Evolutionary conservation across 2,329 filamentous ascomycete genomes (phyloP).

Genomic region (Paecilomyces sp.): DNA sequence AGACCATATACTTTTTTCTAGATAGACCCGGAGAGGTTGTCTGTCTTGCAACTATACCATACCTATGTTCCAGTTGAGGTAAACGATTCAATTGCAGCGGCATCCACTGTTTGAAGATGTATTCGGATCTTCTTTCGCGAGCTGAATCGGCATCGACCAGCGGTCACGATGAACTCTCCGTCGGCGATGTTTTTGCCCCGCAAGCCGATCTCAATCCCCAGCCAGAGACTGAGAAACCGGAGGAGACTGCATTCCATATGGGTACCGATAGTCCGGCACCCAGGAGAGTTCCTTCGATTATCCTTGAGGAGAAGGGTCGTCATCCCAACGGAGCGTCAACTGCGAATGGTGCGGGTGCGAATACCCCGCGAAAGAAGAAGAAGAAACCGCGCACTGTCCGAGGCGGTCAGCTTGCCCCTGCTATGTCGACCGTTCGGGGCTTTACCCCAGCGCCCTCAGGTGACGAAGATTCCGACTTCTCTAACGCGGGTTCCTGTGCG

Average conservation of each 20-base stretch:
- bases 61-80: not conserved
- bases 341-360: constrained; percentile 15
- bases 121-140: constrained; percentile 2
- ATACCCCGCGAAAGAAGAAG: constrained; percentile 28
- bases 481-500: constrained; percentile 27
- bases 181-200: constrained; percentile 32
- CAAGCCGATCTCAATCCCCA: constrained; percentile 27
- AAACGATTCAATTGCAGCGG: constrained; percentile 3
- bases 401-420: constrained; percentile 16
- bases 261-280: constrained; percentile 12
- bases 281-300: constrained; percentile 6
- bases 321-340: constrained; percentile 16
- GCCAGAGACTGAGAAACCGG: constrained; percentile 12
- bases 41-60: not conserved
- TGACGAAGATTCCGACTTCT: constrained; percentile 41
- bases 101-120: not conserved
- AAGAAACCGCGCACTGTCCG: constrained; percentile 30
- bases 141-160: constrained; percentile 12
- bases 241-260: constrained; percentile 19
- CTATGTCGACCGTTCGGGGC: constrained; percentile 35
- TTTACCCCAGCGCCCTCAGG: constrained; percentile 38
- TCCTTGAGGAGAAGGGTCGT: constrained; percentile 5
- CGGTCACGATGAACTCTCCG: constrained; percentile 26
- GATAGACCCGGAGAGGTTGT: not conserved
- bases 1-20: not conserved